Evolutionary conservation across 2,329 filamentous ascomycete species (phyloP).

Genomic region (Sporothrix pallida): DNA sequence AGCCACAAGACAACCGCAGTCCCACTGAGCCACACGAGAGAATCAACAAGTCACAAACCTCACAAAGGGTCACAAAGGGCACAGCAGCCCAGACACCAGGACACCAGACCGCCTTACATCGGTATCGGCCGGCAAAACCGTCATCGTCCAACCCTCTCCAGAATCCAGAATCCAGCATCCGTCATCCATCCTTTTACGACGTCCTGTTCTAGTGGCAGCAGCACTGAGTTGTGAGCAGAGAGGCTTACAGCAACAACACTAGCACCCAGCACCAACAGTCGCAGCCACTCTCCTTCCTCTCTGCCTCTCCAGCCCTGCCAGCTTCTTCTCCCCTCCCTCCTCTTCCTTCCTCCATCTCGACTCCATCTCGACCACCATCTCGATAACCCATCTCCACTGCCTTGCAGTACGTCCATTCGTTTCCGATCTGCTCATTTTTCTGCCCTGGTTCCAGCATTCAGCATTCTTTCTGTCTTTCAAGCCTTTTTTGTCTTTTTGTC

Average conservation of each 20-base stretch:
- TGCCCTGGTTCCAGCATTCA: not conserved
- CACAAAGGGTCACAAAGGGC: not conserved
- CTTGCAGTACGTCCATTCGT: not conserved
- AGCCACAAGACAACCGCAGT: constrained; percentile 17
- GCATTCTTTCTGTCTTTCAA: not conserved
- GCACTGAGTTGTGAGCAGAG: no score
- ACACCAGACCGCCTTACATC: constrained; percentile 29
- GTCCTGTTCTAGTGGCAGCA: no score
- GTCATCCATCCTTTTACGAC: not conserved
- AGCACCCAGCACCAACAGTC: not conserved
- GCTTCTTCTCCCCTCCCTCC: not conserved
- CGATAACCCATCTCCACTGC: not conserved
- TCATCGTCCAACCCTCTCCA: constrained; percentile 28
- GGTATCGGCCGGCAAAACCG: constrained; percentile 29
- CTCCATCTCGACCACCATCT: not conserved
- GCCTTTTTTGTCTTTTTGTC: not conserved
- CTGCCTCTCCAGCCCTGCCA: not conserved
- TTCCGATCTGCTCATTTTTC: not conserved
- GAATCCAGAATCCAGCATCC: not conserved
- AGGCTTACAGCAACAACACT: no score
- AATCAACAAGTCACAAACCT: not conserved
- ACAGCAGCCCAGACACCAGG: constrained; percentile 4
- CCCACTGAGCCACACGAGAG: constrained; percentile 7
- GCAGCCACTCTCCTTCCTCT: no score
- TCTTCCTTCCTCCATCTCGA: no score